Conservation (phyloP, 768 basidiomycete genomes). For the Chalciporus sphaerocephalus region DNA sequence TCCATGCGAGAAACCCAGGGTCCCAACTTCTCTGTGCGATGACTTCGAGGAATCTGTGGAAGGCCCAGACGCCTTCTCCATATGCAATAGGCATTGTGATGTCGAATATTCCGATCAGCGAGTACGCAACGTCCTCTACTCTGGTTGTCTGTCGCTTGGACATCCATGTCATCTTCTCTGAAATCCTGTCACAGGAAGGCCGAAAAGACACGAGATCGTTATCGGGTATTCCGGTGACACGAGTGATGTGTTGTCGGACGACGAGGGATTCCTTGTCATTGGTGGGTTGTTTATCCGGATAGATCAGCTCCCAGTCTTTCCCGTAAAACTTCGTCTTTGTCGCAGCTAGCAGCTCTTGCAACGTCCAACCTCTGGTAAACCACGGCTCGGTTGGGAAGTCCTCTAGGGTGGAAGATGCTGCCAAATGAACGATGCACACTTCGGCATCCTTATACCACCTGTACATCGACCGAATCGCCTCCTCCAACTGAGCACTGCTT, state of each 20-base stretch:
- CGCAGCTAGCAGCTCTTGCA: constrained; percentile 4
- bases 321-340: constrained; percentile 1
- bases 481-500: constrained; percentile 6
- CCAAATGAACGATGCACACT: background rate
- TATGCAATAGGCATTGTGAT: constrained; percentile 15
- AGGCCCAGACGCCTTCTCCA: constrained; percentile 14
- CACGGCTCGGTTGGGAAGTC: constrained; percentile 2
- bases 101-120: constrained; percentile 14
- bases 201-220: no score
- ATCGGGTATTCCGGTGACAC: no score
- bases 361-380: constrained; percentile 5
- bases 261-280: no score
- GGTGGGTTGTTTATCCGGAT: background rate
- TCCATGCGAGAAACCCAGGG: constrained; percentile 16
- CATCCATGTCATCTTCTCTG: constrained; percentile 15
- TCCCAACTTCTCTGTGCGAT: constrained; percentile 9
- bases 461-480: constrained; percentile 8
- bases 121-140: constrained; percentile 8
- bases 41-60: constrained; percentile 8
- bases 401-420: background rate
- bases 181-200: constrained; percentile 6
- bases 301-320: constrained; percentile 2
- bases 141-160: constrained; percentile 11
- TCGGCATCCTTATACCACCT: constrained; percentile 6
- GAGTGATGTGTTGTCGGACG: no score